Conservation (phyloP, 139 green algal species). For the Pleodorina starrii region DNA sequence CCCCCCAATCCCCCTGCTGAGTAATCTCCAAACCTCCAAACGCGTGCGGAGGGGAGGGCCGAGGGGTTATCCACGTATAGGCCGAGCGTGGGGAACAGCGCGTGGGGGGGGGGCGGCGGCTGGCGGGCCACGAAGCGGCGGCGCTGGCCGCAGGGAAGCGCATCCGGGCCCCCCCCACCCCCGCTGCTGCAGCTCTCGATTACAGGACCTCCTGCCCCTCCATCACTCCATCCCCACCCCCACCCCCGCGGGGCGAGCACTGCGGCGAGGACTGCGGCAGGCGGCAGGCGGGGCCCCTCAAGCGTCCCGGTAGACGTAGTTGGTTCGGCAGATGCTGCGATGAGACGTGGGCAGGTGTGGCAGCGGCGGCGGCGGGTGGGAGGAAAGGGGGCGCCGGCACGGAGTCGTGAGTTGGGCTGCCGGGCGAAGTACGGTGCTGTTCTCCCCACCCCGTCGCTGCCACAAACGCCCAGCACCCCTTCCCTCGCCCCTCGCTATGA, state of each 20-base stretch:
- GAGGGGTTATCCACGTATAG: background rate
- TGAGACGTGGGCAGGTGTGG: background rate
- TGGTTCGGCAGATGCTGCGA: constrained; percentile 69
- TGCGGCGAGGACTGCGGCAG: background rate
- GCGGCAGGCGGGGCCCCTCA: background rate
- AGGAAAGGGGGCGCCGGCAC: background rate
- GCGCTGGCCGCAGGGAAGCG: background rate
- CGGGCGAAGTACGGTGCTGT: background rate
- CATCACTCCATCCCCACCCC: background rate
- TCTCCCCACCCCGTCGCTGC: no score
- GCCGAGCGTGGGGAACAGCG: no score
- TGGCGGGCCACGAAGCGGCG: background rate
- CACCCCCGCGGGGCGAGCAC: background rate
- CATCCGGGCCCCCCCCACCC: no score
- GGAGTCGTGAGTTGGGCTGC: background rate
- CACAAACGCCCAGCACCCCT: no score
- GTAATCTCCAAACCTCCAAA: background rate
- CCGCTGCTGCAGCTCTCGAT: no score
- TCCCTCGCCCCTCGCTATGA: no score
- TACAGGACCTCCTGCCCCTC: no score
- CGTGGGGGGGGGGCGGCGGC: no score
- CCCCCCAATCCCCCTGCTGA: no score
- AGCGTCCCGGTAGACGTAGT: constrained; percentile 59
- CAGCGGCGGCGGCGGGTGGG: background rate
- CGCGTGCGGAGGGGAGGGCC: background rate